Base-by-base conservation (phyloP, 2,329 filamentous ascomycete species). In the Gaeumannomyces sp. region DNA sequence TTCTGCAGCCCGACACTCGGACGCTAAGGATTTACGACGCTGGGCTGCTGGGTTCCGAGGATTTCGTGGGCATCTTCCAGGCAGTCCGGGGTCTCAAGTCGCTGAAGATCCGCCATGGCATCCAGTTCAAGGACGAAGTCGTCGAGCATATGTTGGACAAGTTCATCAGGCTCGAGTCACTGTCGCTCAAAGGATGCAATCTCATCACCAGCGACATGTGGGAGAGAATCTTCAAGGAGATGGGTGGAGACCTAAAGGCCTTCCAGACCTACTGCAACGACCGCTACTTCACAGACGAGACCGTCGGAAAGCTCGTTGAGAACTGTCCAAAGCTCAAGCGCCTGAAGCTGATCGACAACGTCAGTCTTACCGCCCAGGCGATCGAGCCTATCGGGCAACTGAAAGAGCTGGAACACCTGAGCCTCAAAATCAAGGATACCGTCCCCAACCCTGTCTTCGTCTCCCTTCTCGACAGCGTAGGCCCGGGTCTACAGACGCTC, bases 91-190 rank as follows among this genome's bases (percentile, higher is more conserved):
- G 81, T 7, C 79, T 97, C 64, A 86, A 86, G 70, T 83, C 83
- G 59, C 81, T 97, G 65, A 90, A 92, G 68, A 79, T 96, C 14
- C 87, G 90, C 61, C 94, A 93, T 71, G 92, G 89, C n/a, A 91
- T 95, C 62, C 93, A 97, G 72, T 89, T 97, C 81, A 97, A 96
- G 76, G 90, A 97, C 71, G 81, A 82, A 56, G 90, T 93, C 58
- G 83, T 97, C 75, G 85, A 92, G 63, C 97, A 94, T 74, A 84
- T 97, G 71, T 80, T 91, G 27, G 87, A 87, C 64, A 90, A 91
- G 61, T 83, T 90, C 62, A 84, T 86, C 62, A 76, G 83, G 11
- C 80, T 97, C n/a, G 84, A 87, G 66, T 83, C 86, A 65, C 81
- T 98, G 59, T 90, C 92, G 68, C 82, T 98, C 0, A 89, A 95